A percentile compares a stretch with the other conserved stretches of the same genome.
phyloP scores from a whole-genome alignment of 2,329 filamentous ascomycete species.

The Domatiomyces globalis region DNA sequence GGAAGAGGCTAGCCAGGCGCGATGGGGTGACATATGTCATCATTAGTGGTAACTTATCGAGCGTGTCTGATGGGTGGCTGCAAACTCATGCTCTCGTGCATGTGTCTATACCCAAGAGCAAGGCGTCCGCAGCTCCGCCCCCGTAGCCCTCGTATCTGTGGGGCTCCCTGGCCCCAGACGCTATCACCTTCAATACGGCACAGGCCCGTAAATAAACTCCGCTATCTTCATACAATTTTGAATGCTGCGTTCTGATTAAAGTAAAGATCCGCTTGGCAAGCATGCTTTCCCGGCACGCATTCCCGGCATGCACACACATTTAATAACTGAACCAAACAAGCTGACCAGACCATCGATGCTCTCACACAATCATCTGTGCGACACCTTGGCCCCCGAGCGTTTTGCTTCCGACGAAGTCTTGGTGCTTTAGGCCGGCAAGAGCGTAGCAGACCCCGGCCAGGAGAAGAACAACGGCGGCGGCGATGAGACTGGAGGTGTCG shows the following conservation, averaged over 20 bases:
- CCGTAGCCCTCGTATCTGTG: too few relatives aligned
- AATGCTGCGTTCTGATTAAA: neutral
- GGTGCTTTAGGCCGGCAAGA: conserved; percentile 30
- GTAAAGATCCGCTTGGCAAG: neutral
- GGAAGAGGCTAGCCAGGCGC: too few relatives aligned
- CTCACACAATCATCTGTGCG: conserved; percentile 19
- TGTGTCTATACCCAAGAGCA: too few relatives aligned
- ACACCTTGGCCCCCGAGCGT: conserved; percentile 70
- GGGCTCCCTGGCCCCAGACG: too few relatives aligned
- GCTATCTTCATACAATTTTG: neutral
- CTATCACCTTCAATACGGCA: neutral
- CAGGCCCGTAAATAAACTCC: neutral
- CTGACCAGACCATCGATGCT: neutral
- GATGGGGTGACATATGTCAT: too few relatives aligned
- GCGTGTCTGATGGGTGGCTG: too few relatives aligned
- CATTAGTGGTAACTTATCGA: too few relatives aligned
- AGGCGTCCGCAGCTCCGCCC: too few relatives aligned
- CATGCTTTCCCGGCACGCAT: neutral
- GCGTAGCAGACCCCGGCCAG: conserved; percentile 66
- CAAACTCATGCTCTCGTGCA: too few relatives aligned
- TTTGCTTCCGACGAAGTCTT: conserved; percentile 55
- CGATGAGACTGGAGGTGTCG: conserved; percentile 59
- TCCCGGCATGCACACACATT: neutral
- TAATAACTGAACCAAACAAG: neutral
- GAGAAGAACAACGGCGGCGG: conserved; percentile 66